Percentiles rank a stretch among this genome's conserved stretches.
phyloP scores from a whole-genome alignment of 75 land plant species.

The Sequoia sempervirens region DNA sequence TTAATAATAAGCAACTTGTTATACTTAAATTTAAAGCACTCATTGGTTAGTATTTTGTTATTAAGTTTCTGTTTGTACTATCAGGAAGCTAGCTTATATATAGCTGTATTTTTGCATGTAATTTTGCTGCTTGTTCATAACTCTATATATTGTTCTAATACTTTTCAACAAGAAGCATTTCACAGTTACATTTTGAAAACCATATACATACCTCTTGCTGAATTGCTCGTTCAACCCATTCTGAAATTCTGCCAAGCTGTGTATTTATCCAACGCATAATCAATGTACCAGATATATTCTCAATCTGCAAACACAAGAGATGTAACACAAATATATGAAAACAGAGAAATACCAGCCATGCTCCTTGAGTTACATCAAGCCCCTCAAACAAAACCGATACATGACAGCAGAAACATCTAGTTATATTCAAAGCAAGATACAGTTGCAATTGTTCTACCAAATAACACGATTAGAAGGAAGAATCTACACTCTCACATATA shows the following conservation, averaged over 20 bases:
- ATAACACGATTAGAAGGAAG: background rate
- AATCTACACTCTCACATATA: background rate
- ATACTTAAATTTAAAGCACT: too few species aligned
- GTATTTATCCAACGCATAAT: constrained; percentile 90
- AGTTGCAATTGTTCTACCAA: background rate
- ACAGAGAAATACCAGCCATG: background rate
- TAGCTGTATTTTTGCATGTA: too few species aligned
- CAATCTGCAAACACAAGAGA: constrained; percentile 28
- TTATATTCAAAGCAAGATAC: background rate
- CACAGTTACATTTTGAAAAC: background rate
- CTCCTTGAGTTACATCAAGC: background rate
- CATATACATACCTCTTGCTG: constrained; percentile 70
- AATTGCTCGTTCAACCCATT: constrained; percentile 80
- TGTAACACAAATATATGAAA: background rate
- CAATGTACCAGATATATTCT: constrained; percentile 53
- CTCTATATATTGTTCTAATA: too few species aligned
- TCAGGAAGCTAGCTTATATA: too few species aligned
- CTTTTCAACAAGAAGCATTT: background rate
- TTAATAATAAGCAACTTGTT: too few species aligned
- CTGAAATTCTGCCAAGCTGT: constrained; percentile 69
- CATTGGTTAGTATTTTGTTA: too few species aligned
- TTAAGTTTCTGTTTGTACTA: too few species aligned
- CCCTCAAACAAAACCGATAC: background rate
- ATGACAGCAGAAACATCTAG: constrained; percentile 1
- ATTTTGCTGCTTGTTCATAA: too few species aligned